phyloP scores from a whole-genome alignment of 805 yeast genomes.

The Suhomyces sp. region DNA sequence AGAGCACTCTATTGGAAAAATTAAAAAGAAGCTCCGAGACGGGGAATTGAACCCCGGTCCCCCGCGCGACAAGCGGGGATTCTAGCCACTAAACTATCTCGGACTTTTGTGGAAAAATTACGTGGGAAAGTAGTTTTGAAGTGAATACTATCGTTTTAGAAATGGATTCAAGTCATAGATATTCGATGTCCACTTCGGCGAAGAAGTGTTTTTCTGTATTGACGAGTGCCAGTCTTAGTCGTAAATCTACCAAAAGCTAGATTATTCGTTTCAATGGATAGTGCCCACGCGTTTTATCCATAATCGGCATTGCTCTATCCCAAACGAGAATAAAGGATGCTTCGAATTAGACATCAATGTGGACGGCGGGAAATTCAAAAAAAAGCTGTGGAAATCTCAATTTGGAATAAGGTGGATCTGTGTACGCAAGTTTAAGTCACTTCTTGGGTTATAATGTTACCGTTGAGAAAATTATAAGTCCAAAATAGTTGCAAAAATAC shows the following conservation, averaged over 20 bases:
- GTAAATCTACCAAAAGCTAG: neutral
- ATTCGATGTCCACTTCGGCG: no score
- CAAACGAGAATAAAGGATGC: neutral
- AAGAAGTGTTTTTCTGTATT: neutral
- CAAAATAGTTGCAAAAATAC: neutral
- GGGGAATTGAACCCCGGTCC: constrained; percentile 24
- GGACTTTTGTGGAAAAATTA: neutral
- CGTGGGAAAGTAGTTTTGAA: no score
- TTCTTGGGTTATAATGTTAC: neutral
- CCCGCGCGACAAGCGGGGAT: constrained; percentile 22
- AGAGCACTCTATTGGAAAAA: neutral
- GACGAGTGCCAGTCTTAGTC: neutral
- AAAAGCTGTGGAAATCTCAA: neutral
- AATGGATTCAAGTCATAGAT: no score
- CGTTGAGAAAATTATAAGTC: neutral
- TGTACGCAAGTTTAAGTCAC: neutral
- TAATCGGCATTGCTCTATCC: neutral
- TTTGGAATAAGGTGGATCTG: neutral
- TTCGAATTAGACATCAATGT: neutral
- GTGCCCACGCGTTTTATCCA: neutral
- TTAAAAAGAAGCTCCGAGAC: constrained; percentile 17
- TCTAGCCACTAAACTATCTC: constrained; percentile 10
- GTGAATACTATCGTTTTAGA: neutral
- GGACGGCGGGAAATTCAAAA: neutral
- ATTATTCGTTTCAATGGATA: neutral